Conservation (phyloP, 108 stramenopile genomes). For the Fragilariopsis cylindrus region DNA sequence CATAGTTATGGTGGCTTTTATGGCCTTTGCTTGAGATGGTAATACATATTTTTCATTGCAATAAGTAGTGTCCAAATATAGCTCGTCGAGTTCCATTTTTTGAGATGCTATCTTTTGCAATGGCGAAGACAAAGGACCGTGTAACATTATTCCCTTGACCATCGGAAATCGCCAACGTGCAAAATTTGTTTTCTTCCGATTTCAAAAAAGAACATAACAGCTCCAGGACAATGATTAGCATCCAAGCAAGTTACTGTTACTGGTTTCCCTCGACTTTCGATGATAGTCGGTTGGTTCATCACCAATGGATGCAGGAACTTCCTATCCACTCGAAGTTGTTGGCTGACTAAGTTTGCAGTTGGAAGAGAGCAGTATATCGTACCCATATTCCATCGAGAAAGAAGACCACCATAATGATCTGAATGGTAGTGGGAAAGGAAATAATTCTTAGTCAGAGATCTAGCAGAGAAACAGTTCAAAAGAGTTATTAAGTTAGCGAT, state of each 20-base stretch:
- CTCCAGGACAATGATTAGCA: constrained; percentile 80
- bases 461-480: constrained; percentile 1
- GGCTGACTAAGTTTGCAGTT: constrained; percentile 58
- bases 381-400: constrained; percentile 66
- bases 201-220: constrained; percentile 89
- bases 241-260: constrained; percentile 69
- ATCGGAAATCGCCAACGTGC: constrained; percentile 82
- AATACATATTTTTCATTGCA: constrained; percentile 66
- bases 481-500: too few relatives aligned
- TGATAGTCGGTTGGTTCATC: constrained; percentile 62
- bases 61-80: constrained; percentile 81
- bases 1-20: constrained; percentile 49
- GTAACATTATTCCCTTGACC: constrained; percentile 58
- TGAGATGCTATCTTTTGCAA: constrained; percentile 30
- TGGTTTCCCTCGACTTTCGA: constrained; percentile 53
- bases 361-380: constrained; percentile 72
- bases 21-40: constrained; percentile 56
- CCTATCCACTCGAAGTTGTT: constrained; percentile 53
- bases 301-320: constrained; percentile 70
- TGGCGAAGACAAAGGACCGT: constrained; percentile 37
- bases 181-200: constrained; percentile 56
- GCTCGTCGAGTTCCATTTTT: constrained; percentile 40
- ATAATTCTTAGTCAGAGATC: constrained; percentile 74
- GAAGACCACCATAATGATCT: constrained; percentile 72
- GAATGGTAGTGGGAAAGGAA: constrained; percentile 76